Evolutionary conservation across 169 alveolate species (phyloP).

Genomic region (Perkinsus olseni): DNA sequence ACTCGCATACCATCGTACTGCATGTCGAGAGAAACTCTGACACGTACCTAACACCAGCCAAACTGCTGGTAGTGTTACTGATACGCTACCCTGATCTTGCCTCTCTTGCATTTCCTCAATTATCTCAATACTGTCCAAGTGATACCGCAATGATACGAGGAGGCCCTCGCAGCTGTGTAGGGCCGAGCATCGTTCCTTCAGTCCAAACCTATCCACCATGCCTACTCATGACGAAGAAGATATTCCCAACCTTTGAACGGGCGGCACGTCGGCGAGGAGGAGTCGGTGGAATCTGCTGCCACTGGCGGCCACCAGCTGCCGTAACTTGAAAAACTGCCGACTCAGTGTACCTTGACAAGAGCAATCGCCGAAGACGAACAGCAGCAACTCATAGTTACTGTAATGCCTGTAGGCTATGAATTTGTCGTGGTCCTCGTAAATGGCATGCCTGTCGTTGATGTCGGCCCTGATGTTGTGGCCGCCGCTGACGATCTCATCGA

Average conservation of each 20-base stretch:
- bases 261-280: not conserved
- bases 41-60: not conserved
- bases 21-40: not conserved
- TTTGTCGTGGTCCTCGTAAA: not conserved
- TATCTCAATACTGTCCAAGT: not conserved
- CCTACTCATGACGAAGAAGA: not conserved
- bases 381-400: not conserved
- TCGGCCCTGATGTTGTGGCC: not conserved
- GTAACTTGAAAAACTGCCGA: not conserved
- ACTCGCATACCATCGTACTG: not conserved
- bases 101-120: not conserved
- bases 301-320: not conserved
- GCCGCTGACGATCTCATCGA: not conserved
- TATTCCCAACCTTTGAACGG: not conserved
- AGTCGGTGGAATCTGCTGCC: not conserved
- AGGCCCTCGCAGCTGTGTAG: not conserved
- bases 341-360: not conserved
- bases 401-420: not conserved
- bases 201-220: not conserved
- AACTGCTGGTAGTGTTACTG: too few relatives aligned
- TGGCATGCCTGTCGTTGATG: not conserved
- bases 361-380: too few relatives aligned
- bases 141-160: not conserved
- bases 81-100: not conserved
- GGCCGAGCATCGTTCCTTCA: not conserved